These are phyloP conservation scores for Aciculosporium take DNA, from an alignment of 2,329 filamentous ascomycete genomes.

Conservation along the genomic window DNA sequence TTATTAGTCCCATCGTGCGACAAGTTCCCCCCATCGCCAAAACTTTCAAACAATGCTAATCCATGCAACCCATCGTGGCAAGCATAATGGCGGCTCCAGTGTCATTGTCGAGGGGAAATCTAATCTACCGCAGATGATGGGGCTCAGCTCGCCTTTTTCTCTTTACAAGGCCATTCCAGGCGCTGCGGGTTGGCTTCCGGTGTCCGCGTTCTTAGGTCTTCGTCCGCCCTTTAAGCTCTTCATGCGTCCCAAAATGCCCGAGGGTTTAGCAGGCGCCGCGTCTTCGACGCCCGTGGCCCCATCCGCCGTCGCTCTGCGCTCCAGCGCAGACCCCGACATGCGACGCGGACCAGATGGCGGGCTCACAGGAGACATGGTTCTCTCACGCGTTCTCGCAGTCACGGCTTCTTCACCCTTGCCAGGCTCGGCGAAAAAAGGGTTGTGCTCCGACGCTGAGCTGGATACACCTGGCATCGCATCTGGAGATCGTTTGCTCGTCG, in stretches of 20 bases:
- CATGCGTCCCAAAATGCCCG: slow-evolving; percentile 63
- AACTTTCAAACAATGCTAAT: too few species aligned
- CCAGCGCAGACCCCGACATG: slow-evolving; percentile 31
- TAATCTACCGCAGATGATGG: too few species aligned
- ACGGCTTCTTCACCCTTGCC: slow-evolving; percentile 40
- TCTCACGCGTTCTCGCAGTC: slow-evolving; percentile 26
- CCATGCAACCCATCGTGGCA: too few species aligned
- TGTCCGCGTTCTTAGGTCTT: slow-evolving; percentile 19
- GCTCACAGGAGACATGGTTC: slow-evolving; percentile 36
- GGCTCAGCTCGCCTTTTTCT: too few species aligned
- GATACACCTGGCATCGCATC: slow-evolving; percentile 21
- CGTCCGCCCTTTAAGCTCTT: slow-evolving; percentile 67
- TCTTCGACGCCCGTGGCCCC: slow-evolving; percentile 25
- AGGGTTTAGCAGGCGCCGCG: slow-evolving; percentile 29
- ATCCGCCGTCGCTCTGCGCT: slow-evolving; percentile 52
- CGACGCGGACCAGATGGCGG: slow-evolving; percentile 35
- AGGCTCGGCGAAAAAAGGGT: slow-evolving; percentile 78
- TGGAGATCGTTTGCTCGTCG: slow-evolving; percentile 27
- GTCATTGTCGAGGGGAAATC: too few species aligned
- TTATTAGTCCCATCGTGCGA: too few species aligned
- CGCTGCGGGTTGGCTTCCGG: slow-evolving; percentile 2
- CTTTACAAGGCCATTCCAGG: slow-evolving; percentile 24
- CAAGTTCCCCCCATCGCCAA: too few species aligned
- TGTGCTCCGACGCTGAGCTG: slow-evolving; percentile 29
- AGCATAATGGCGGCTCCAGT: too few species aligned